phyloP scores from a whole-genome alignment of 176 grass and related monocot species.

The Hordeum marinum region DNA sequence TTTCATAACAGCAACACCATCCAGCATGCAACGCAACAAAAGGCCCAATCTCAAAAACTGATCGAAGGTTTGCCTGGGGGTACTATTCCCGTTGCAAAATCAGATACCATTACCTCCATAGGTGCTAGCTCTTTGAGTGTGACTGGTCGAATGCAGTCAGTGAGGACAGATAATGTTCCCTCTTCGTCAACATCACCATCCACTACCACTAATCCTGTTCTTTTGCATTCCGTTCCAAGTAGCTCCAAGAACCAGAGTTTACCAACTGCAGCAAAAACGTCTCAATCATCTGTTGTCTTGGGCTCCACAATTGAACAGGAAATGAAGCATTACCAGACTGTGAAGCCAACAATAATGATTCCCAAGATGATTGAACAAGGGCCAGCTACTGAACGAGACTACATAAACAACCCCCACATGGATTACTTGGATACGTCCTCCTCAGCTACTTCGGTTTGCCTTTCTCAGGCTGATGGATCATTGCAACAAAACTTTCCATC shows the following conservation, averaged over 20 bases:
- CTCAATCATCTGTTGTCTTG: constrained; percentile 53
- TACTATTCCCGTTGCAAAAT: constrained; percentile 29
- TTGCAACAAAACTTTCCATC: constrained; percentile 59
- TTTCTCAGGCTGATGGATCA: constrained; percentile 66
- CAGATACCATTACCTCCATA: constrained; percentile 37
- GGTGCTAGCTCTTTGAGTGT: constrained; percentile 35
- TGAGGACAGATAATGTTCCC: constrained; percentile 37
- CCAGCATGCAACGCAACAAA: constrained; percentile 36
- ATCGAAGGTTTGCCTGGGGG: constrained; percentile 21
- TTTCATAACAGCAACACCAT: constrained; percentile 27
- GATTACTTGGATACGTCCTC: constrained; percentile 78
- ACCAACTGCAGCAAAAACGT: constrained; percentile 38
- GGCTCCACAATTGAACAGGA: constrained; percentile 30
- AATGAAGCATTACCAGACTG: constrained; percentile 30
- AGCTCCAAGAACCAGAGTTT: constrained; percentile 36
- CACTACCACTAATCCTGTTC: constrained; percentile 39
- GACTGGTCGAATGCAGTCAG: constrained; percentile 26
- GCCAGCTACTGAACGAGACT: constrained; percentile 38
- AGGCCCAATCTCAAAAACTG: constrained; percentile 36
- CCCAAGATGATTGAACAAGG: constrained; percentile 49
- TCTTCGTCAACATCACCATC: constrained; percentile 58
- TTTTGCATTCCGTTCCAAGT: constrained; percentile 41
- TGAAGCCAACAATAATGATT: constrained; percentile 34
- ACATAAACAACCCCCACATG: constrained; percentile 39
- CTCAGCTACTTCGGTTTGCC: constrained; percentile 70